Base-by-base conservation (phyloP, 345 rosid species). In the Zanthoxylum bungeanum region DNA sequence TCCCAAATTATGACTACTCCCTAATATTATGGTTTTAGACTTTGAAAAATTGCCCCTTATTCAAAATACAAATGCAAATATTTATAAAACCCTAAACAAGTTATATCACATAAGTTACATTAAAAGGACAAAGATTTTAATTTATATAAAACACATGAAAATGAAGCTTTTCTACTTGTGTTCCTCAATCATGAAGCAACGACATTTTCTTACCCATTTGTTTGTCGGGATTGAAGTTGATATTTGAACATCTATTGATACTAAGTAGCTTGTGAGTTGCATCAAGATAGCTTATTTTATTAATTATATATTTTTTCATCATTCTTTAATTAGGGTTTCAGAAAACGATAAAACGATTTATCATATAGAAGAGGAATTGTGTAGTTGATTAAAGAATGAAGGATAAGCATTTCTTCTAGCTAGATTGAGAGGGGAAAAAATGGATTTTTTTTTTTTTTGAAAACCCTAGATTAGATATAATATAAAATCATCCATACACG, bases 21-120 rank as follows among this genome's bases (percentile, higher is more conserved):
- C 91, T 21, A 65, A 76, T 83, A 80, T 86, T 81, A 69, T 62
- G 93, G 91, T 78, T n/a, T 82, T 79, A 76, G 84, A 85, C 88
- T 89, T 86, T 81, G 93, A 89, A 89, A 62, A 73, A n/a, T 34
- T 86, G 93, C 82, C 66, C 70, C 84, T 87, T 34, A 59, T 83
- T 88, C 87, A 80, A 84, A 80, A 74, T 73, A 84, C 88, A n/a
- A 83, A 10, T 5, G 37, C 16, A n/a, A 46, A 56, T 37, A 33
- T 73, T 55, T 50, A 64, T 66, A 56, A 73, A 46, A 40, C 2
- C 47, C 27, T 11, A 11, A 46, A 56, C 47, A 27, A 58, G 46
- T 49, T 62, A 24, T 14, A 39, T 0, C 11, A 25, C 14, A 37
- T 55, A 72, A 75, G 69, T 44, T 62, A 46, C 10, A 21, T 11